Evolutionary conservation across 1,284 basidiomycete species (phyloP).

Genomic region (Ustilago lituana): DNA sequence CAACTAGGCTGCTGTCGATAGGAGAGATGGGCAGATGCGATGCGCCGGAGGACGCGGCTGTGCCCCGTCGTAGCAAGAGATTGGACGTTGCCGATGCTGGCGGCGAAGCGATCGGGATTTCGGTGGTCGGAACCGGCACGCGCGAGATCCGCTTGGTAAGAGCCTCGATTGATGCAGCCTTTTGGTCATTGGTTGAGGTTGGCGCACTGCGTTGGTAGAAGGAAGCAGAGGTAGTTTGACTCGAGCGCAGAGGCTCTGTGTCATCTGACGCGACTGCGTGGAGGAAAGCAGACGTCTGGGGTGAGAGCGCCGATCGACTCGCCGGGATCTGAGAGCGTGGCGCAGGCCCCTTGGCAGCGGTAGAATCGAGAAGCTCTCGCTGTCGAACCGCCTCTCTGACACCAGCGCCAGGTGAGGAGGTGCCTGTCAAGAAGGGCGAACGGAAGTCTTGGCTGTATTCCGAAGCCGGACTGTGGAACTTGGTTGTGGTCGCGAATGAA

Average conservation of each 20-base stretch:
- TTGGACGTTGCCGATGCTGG: slow-evolving; percentile 9
- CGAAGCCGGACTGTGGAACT: slow-evolving; percentile 37
- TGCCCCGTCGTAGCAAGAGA: slow-evolving; percentile 14
- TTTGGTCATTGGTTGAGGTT: not conserved
- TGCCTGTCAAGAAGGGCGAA: slow-evolving; percentile 33
- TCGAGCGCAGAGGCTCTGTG: slow-evolving; percentile 15
- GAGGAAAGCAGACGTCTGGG: slow-evolving; percentile 27
- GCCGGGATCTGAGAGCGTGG: slow-evolving; percentile 9
- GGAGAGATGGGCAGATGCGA: slow-evolving; percentile 36
- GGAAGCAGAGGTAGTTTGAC: slow-evolving; percentile 23
- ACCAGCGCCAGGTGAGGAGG: slow-evolving; percentile 33
- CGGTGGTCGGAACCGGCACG: slow-evolving; percentile 28
- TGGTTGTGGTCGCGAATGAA: slow-evolving; percentile 34
- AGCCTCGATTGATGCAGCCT: not conserved
- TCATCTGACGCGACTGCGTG: slow-evolving; percentile 11
- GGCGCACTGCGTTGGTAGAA: slow-evolving; percentile 25
- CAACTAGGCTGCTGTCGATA: slow-evolving; percentile 48
- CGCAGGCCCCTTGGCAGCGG: slow-evolving; percentile 2
- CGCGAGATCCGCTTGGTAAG: slow-evolving; percentile 24
- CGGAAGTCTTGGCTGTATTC: slow-evolving; percentile 41
- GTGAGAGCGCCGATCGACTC: slow-evolving; percentile 26
- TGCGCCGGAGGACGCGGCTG: slow-evolving; percentile 12
- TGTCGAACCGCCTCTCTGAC: slow-evolving; percentile 41
- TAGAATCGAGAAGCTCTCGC: slow-evolving; percentile 38
- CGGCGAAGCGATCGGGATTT: slow-evolving; percentile 15